Percentiles rank a stretch among this genome's conserved stretches.
Conservation (phyloP, 2,329 filamentous ascomycete genomes). For the Triangularia verruculosa region DNA sequence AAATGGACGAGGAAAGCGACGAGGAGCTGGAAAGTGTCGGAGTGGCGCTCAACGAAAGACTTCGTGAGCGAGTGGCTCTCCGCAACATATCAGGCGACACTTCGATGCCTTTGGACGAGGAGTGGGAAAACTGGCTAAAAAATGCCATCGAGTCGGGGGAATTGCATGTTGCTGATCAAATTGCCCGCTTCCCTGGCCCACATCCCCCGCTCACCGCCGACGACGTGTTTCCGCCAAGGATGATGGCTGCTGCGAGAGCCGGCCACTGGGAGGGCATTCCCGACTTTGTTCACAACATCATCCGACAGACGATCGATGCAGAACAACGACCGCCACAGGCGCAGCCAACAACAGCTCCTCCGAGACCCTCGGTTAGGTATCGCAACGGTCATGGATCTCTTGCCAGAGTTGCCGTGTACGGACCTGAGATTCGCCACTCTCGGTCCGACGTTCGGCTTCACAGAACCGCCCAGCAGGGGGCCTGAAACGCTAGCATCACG, state of each 20-base stretch:
- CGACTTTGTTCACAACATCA: constrained; percentile 51
- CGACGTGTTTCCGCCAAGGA: constrained; percentile 46
- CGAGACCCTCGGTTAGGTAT: constrained; percentile 18
- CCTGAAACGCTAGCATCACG: neutral
- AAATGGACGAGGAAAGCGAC: constrained; percentile 45
- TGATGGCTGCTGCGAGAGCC: constrained; percentile 53
- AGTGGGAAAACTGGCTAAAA: constrained; percentile 74
- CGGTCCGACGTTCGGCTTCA: constrained; percentile 11
- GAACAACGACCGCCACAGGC: constrained; percentile 30
- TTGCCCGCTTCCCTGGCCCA: constrained; percentile 35
- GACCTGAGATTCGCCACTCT: constrained; percentile 10
- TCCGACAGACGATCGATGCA: constrained; percentile 46
- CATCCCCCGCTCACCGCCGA: constrained; percentile 33
- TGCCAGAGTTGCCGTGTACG: constrained; percentile 12
- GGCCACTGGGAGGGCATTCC: constrained; percentile 59
- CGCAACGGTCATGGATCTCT: constrained; percentile 14
- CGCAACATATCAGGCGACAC: constrained; percentile 56
- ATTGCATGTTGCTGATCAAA: constrained; percentile 46
- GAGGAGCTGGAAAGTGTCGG: constrained; percentile 58
- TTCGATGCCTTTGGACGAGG: constrained; percentile 61
- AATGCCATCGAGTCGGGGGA: constrained; percentile 64
- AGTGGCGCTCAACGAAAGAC: constrained; percentile 60
- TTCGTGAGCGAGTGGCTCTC: constrained; percentile 61
- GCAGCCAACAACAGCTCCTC: constrained; percentile 2
- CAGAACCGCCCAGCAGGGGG: constrained; percentile 1